phyloP scores from a whole-genome alignment of 805 yeast genomes.

The Millerozyma miso region DNA sequence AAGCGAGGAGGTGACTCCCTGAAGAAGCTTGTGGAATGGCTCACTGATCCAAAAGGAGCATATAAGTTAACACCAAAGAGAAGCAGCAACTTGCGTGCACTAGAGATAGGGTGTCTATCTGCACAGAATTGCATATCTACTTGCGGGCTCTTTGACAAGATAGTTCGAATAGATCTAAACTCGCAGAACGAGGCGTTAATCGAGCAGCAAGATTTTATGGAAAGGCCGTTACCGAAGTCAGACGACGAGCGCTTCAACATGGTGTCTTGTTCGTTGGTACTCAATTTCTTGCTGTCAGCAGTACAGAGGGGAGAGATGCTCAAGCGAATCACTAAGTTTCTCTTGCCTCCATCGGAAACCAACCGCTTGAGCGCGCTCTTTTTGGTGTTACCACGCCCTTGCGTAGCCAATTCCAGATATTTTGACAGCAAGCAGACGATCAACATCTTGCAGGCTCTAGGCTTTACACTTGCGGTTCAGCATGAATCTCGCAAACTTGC shows the following conservation, averaged over 20 bases:
- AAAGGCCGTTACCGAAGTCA: constrained; percentile 53
- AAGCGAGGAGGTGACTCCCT: constrained; percentile 92
- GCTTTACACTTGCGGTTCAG: constrained; percentile 45
- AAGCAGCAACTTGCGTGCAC: constrained; percentile 33
- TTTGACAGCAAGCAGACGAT: constrained; percentile 43
- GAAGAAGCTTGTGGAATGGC: constrained; percentile 71
- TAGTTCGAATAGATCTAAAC: constrained; percentile 71
- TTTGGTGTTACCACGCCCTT: constrained; percentile 84
- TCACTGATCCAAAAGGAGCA: constrained; percentile 15
- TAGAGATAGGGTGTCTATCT: constrained; percentile 83
- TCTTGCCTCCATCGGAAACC: constrained; percentile 30
- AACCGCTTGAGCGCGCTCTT: constrained; percentile 46
- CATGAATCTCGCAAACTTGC: constrained; percentile 68
- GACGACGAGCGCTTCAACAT: constrained; percentile 52
- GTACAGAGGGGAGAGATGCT: constrained; percentile 75
- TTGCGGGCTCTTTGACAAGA: constrained; percentile 45
- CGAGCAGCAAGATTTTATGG: constrained; percentile 80
- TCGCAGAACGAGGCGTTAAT: constrained; percentile 70
- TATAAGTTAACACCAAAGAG: constrained; percentile 18
- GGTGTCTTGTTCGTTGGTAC: constrained; percentile 79
- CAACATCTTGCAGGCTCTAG: constrained; percentile 53
- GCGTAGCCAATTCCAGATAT: constrained; percentile 79
- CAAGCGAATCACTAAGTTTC: constrained; percentile 50
- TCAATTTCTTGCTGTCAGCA: constrained; percentile 82
- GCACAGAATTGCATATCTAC: constrained; percentile 65